Evolutionary conservation across 2,329 filamentous ascomycete genomes (phyloP).

Genomic region (Penicillium sp.): DNA sequence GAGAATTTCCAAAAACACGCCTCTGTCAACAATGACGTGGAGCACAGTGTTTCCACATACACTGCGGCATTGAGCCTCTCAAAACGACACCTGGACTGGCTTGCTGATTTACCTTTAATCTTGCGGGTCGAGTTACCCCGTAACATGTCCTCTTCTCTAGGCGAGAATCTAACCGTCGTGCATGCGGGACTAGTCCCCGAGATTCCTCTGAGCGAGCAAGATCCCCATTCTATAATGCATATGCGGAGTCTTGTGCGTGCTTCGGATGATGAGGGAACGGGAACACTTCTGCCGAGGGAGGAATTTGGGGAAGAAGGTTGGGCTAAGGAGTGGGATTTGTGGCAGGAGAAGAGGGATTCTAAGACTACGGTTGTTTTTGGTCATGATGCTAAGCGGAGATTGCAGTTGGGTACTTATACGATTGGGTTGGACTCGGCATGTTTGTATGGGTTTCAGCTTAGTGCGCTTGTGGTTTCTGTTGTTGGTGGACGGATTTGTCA

Average conservation of each 20-base stretch:
- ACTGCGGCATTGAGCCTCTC: slow-evolving; percentile 20
- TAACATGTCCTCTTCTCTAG: slow-evolving; percentile 4
- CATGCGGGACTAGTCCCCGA: slow-evolving; percentile 26
- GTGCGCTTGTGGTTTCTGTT: slow-evolving; percentile 21
- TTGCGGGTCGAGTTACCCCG: slow-evolving; percentile 21
- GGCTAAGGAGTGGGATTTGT: slow-evolving; percentile 25
- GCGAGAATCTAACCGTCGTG: slow-evolving; percentile 19
- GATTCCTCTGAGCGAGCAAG: slow-evolving; percentile 21
- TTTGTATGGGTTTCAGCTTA: slow-evolving; percentile 25
- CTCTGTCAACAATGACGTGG: background rate
- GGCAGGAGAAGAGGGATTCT: slow-evolving; percentile 20
- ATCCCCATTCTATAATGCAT: slow-evolving; percentile 24
- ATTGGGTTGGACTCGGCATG: slow-evolving; percentile 28
- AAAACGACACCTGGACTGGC: slow-evolving; percentile 20
- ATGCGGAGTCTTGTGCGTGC: slow-evolving; percentile 19
- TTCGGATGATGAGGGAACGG: background rate
- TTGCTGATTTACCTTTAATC: slow-evolving; percentile 25
- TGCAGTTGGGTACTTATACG: slow-evolving; percentile 23
- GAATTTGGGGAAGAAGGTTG: slow-evolving; percentile 24
- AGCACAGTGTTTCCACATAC: slow-evolving; percentile 7
- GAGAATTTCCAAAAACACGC: background rate
- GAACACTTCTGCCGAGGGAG: slow-evolving; percentile 11
- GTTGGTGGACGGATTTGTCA: slow-evolving; percentile 6
- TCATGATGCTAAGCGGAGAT: slow-evolving; percentile 28
- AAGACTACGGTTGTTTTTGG: slow-evolving; percentile 27